A percentile compares a stretch with the other conserved stretches of the same genome.
These are phyloP conservation scores for Fomitopsis schrenkii DNA, from an alignment of 1,284 basidiomycete genomes.

Conservation along the genomic window DNA sequence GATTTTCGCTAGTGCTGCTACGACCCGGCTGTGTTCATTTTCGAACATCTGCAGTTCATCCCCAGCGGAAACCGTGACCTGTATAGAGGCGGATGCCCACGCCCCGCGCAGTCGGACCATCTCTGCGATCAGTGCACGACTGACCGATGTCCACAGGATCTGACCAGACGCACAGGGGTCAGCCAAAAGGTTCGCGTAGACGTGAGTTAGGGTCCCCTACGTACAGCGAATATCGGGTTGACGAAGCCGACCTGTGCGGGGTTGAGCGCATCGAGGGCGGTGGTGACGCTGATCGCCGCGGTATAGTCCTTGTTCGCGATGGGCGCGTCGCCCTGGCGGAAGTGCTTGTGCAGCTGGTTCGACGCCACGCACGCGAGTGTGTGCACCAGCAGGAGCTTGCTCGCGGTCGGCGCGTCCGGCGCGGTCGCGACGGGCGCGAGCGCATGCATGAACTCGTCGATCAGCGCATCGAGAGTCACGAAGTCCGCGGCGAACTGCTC, in stretches of 20 bases:
- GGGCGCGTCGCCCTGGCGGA: slow-evolving; percentile 14
- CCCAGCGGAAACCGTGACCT: neutral
- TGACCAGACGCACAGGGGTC: neutral
- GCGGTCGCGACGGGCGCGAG: slow-evolving; percentile 16
- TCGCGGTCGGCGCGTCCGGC: slow-evolving; percentile 11
- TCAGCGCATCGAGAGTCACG: slow-evolving; percentile 17
- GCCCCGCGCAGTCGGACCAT: slow-evolving; percentile 9
- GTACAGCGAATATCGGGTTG: slow-evolving; percentile 25
- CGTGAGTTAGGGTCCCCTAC: neutral
- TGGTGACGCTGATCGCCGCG: slow-evolving; percentile 17
- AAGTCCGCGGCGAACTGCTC: slow-evolving; percentile 20
- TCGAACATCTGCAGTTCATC: slow-evolving; percentile 1
- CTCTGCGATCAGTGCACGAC: slow-evolving; percentile 24
- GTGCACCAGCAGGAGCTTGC: slow-evolving; percentile 19
- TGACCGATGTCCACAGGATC: slow-evolving; percentile 24
- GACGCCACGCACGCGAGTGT: slow-evolving; percentile 21
- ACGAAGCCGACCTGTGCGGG: slow-evolving; percentile 10
- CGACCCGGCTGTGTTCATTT: slow-evolving; percentile 6
- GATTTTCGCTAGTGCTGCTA: slow-evolving; percentile 13
- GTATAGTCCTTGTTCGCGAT: slow-evolving; percentile 18
- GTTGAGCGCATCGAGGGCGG: slow-evolving; percentile 14
- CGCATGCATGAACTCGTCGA: slow-evolving; percentile 18
- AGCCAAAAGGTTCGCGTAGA: neutral
- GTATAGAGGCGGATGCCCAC: slow-evolving; percentile 10
- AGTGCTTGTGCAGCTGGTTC: slow-evolving; percentile 24